A percentile compares a stretch with the other conserved stretches of the same genome.
phyloP scores from a whole-genome alignment of 305 asterid genomes.

The Fraxinus greggii region DNA sequence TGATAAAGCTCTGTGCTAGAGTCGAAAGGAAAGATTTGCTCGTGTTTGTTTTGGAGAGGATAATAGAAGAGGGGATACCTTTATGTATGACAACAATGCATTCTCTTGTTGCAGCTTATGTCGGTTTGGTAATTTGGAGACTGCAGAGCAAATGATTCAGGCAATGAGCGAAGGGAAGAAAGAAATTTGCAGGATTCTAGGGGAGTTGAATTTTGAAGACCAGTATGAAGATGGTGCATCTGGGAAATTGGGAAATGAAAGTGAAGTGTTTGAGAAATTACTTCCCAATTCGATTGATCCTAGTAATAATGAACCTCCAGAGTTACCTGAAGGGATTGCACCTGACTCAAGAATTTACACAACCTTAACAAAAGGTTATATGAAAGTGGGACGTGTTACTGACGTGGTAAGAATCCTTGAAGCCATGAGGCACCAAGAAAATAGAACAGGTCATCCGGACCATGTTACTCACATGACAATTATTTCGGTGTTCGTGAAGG shows the following conservation, averaged over 20 bases:
- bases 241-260: background rate
- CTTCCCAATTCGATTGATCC: constrained; percentile 57
- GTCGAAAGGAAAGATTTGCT: constrained; percentile 74
- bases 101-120: constrained; percentile 85
- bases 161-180: constrained; percentile 77
- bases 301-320: constrained; percentile 47
- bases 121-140: constrained; percentile 79
- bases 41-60: constrained; percentile 74
- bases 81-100: constrained; percentile 80
- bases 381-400: constrained; percentile 68
- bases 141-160: constrained; percentile 70
- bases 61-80: constrained; percentile 48
- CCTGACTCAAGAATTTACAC: constrained; percentile 87
- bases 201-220: constrained; percentile 38
- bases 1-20: constrained; percentile 82
- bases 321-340: constrained; percentile 42
- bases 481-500: constrained; percentile 70
- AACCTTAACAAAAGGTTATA: constrained; percentile 87
- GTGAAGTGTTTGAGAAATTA: constrained; percentile 42
- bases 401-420: constrained; percentile 85
- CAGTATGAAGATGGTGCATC: constrained; percentile 4
- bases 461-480: constrained; percentile 86
- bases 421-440: constrained; percentile 78
- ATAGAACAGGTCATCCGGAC: constrained; percentile 70
- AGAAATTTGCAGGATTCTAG: constrained; percentile 72